These are phyloP conservation scores for Trichophyton mentagrophytes DNA, from an alignment of 2,329 filamentous ascomycete species.

Conservation along the genomic window DNA sequence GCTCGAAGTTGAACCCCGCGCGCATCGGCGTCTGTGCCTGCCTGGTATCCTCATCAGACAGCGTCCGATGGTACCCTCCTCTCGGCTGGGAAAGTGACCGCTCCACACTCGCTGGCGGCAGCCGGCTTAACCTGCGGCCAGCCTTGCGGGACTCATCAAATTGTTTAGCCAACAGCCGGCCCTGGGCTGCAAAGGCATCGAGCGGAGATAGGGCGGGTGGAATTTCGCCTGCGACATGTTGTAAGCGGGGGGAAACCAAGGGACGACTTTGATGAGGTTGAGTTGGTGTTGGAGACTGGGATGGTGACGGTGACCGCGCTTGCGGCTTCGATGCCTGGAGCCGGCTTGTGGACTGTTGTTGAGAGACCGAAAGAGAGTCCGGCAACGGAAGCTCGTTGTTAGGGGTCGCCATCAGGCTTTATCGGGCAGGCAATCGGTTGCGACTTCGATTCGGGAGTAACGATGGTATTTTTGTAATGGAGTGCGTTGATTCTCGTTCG, in stretches of 20 bases:
- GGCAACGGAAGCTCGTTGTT: background rate
- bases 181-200: conserved; percentile 89
- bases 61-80: conserved; percentile 67
- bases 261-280: background rate
- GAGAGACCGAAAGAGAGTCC: background rate
- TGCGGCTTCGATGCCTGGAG: background rate
- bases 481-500: background rate
- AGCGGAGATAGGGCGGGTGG: conserved; percentile 87
- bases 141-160: conserved; percentile 65
- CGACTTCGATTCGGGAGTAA: background rate
- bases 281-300: background rate
- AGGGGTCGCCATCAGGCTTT: background rate
- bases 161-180: conserved; percentile 72
- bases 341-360: background rate
- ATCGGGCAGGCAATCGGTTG: background rate
- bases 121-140: conserved; percentile 68
- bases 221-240: conserved; percentile 57
- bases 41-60: conserved; percentile 47
- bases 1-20: background rate
- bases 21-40: conserved; percentile 25
- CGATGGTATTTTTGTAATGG: background rate
- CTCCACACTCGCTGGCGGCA: conserved; percentile 70
- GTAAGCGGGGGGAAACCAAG: conserved; percentile 53
- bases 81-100: conserved; percentile 68
- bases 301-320: background rate